Conservation (phyloP, 768 basidiomycete genomes). For the Crucibulum laeve region DNA sequence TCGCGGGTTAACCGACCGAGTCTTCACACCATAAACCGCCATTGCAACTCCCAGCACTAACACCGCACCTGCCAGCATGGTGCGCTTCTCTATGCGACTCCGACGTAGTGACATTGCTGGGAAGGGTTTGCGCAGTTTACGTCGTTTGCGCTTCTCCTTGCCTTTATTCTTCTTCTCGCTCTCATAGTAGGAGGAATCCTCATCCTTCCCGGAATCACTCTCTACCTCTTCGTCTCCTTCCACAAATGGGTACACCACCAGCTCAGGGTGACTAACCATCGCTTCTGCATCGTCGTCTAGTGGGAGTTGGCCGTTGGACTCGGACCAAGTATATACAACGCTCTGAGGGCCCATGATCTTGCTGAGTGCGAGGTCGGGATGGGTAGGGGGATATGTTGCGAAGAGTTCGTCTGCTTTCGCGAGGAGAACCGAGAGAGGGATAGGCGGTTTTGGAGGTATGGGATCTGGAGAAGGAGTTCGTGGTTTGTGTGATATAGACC, state of each 20-base stretch:
- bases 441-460: conserved; percentile 20
- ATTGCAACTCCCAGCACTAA: conserved; percentile 69
- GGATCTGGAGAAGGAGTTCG: conserved; percentile 1
- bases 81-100: conserved; percentile 27
- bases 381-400: conserved; percentile 52
- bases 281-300: conserved; percentile 54
- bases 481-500: neutral
- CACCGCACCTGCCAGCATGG: conserved; percentile 61
- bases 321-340: conserved; percentile 71
- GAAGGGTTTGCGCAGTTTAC: conserved; percentile 14
- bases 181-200: conserved; percentile 12
- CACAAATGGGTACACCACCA: conserved; percentile 51
- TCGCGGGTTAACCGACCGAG: no score
- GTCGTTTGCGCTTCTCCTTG: conserved; percentile 16
- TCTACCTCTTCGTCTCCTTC: conserved; percentile 25
- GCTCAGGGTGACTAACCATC: conserved; percentile 50
- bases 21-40: conserved; percentile 47
- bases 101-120: no score
- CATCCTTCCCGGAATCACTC: conserved; percentile 11
- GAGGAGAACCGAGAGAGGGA: conserved; percentile 49
- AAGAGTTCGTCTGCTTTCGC: conserved; percentile 55
- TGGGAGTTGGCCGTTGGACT: conserved; percentile 36
- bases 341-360: conserved; percentile 77
- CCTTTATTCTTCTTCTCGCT: conserved; percentile 14
- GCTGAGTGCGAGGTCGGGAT: conserved; percentile 46